Percentiles rank a stretch among this genome's conserved stretches.
Evolutionary conservation across 1,284 basidiomycete genomes (phyloP).

Genomic region (Mrakiaceae sp.): DNA sequence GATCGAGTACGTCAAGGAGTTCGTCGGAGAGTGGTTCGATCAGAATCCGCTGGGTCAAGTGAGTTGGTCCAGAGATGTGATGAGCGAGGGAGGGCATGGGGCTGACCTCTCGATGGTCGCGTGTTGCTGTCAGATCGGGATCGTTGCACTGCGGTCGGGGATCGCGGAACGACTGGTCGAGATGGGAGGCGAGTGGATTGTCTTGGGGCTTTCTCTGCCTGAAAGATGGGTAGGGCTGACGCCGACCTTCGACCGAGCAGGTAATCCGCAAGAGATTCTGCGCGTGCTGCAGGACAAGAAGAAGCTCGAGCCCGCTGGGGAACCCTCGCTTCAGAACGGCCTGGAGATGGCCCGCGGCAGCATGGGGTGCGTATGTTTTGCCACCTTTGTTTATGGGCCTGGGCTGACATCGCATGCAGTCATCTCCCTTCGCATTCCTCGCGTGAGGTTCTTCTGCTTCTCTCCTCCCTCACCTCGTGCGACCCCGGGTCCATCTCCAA

Average conservation of each 20-base stretch:
- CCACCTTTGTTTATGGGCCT: neutral
- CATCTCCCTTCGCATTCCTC: slow-evolving; percentile 93
- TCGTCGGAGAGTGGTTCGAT: slow-evolving; percentile 95
- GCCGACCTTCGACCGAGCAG: slow-evolving; percentile 35
- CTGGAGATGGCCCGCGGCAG: slow-evolving; percentile 87
- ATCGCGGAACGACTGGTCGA: slow-evolving; percentile 75
- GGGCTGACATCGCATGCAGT: slow-evolving; percentile 35
- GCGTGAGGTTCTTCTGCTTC: slow-evolving; percentile 84
- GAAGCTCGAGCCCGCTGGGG: slow-evolving; percentile 77
- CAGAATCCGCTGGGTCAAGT: slow-evolving; percentile 94
- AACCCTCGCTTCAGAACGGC: slow-evolving; percentile 92
- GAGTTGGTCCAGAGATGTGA: slow-evolving; percentile 7
- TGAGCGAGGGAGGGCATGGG: slow-evolving; percentile 13
- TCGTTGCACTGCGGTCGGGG: slow-evolving; percentile 83
- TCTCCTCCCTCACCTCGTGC: slow-evolving; percentile 88
- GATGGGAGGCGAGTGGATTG: slow-evolving; percentile 59
- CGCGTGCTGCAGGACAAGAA: slow-evolving; percentile 74
- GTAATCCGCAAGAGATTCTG: slow-evolving; percentile 88
- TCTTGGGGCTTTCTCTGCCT: too few relatives aligned
- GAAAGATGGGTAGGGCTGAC: too few relatives aligned
- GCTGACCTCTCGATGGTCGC: slow-evolving; percentile 28
- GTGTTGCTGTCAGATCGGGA: slow-evolving; percentile 45
- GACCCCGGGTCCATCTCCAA: slow-evolving; percentile 96
- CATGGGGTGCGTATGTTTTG: slow-evolving; percentile 53
- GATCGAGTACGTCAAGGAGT: slow-evolving; percentile 78